phyloP scores from a whole-genome alignment of 2,329 filamentous ascomycete species.

The Xylariaceae sp. region DNA sequence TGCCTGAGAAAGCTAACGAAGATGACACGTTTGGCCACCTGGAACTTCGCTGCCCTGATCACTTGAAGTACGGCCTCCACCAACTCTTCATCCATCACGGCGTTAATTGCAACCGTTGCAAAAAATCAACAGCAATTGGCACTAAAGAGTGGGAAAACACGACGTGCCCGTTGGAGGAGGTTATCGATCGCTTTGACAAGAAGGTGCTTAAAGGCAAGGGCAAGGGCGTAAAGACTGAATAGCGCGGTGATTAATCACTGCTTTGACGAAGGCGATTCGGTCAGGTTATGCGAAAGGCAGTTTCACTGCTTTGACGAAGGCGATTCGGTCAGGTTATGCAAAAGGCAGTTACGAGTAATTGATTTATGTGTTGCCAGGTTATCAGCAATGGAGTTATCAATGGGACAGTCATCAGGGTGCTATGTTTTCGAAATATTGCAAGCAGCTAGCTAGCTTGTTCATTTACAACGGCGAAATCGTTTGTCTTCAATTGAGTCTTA shows the following conservation, averaged over 20 bases:
- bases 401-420: too few relatives aligned
- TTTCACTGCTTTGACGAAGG: too few relatives aligned
- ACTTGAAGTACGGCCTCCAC: conserved; percentile 53
- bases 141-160: conserved; percentile 60
- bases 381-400: too few relatives aligned
- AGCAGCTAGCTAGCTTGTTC: too few relatives aligned
- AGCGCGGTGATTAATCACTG: background rate
- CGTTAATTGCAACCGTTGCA: conserved; percentile 45
- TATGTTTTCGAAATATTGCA: too few relatives aligned
- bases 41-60: conserved; percentile 48
- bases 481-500: too few relatives aligned
- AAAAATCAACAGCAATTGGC: conserved; percentile 49
- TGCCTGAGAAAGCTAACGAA: conserved; percentile 45
- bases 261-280: too few relatives aligned
- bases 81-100: conserved; percentile 53
- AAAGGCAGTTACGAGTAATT: background rate
- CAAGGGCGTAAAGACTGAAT: conserved; percentile 1
- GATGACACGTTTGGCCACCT: conserved; percentile 50
- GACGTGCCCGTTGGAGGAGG: conserved; percentile 39
- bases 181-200: conserved; percentile 35
- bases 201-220: conserved; percentile 11
- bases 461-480: too few relatives aligned
- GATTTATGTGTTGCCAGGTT: too few relatives aligned
- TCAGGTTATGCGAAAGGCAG: background rate
- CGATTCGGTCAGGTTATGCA: too few relatives aligned